phyloP scores from a whole-genome alignment of 495 filamentous ascomycete species.

The Trichoderma parareesei region DNA sequence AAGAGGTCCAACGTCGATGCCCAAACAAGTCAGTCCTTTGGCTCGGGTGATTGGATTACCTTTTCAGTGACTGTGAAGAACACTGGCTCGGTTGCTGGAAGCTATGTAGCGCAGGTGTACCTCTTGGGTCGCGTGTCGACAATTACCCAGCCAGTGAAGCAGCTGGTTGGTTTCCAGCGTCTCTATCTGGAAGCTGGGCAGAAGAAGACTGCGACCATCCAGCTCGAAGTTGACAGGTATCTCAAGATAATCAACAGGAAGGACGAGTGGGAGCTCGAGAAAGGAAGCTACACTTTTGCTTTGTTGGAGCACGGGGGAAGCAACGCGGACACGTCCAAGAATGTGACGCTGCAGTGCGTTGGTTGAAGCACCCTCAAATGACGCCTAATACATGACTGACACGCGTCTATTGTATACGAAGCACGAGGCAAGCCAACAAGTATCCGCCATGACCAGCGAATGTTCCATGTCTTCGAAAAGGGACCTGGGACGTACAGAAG shows the following conservation, averaged over 20 bases:
- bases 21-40: slow-evolving; percentile 16
- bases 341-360: slow-evolving; percentile 24
- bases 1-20: not conserved
- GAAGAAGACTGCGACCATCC: slow-evolving; percentile 18
- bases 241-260: slow-evolving; percentile 29
- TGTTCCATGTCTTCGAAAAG: no score
- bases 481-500: no score
- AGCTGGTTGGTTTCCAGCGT: slow-evolving; percentile 32
- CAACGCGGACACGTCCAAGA: slow-evolving; percentile 20
- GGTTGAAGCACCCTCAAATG: not conserved
- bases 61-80: slow-evolving; percentile 30
- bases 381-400: not conserved
- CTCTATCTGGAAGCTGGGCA: slow-evolving; percentile 26
- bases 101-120: slow-evolving; percentile 34
- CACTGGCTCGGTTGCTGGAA: slow-evolving; percentile 24
- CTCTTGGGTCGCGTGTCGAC: slow-evolving; percentile 28
- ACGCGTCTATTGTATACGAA: no score
- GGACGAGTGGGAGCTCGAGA: slow-evolving; percentile 34
- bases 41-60: slow-evolving; percentile 20
- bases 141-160: slow-evolving; percentile 31
- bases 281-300: slow-evolving; percentile 33
- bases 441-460: no score
- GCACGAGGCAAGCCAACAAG: no score
- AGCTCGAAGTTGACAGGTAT: slow-evolving; percentile 32
- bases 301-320: slow-evolving; percentile 30